A percentile compares a stretch with the other conserved stretches of the same genome.
Evolutionary conservation across 768 basidiomycete species (phyloP).

Genomic region (Psilocybe tampanensis): DNA sequence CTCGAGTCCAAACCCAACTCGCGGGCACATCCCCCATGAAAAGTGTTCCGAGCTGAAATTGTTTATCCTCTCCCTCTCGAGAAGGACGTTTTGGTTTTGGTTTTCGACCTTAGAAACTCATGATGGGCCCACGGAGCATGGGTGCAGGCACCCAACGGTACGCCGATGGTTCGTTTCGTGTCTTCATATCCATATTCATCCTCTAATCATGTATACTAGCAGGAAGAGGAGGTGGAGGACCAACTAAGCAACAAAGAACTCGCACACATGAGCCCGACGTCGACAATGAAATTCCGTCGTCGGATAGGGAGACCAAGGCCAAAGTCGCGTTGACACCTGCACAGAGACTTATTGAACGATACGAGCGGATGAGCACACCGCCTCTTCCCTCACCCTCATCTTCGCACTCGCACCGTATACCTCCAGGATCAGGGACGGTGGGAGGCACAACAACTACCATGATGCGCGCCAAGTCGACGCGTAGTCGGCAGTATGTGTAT

Average conservation of each 20-base stretch:
- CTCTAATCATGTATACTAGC: background rate
- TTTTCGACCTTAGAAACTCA: background rate
- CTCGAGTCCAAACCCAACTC: too few species aligned
- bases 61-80: too few species aligned
- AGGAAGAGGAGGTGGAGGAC: too few species aligned
- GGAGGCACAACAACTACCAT: background rate
- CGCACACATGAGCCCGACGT: background rate
- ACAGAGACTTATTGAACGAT: slow-evolving; percentile 25
- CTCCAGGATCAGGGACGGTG: background rate
- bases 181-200: background rate
- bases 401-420: background rate
- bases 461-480: slow-evolving; percentile 14
- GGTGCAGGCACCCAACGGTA: slow-evolving; percentile 17
- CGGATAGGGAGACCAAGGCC: background rate
- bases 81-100: too few species aligned
- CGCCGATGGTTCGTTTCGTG: background rate
- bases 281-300: background rate
- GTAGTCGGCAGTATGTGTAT: slow-evolving; percentile 13
- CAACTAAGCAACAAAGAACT: too few species aligned
- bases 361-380: slow-evolving; percentile 21
- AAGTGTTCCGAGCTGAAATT: too few species aligned
- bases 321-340: slow-evolving; percentile 14
- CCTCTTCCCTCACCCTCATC: slow-evolving; percentile 3
- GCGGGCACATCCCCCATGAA: too few species aligned
- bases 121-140: slow-evolving; percentile 23